phyloP scores from a whole-genome alignment of 169 alveolate species.

The Plasmodium gaboni region DNA sequence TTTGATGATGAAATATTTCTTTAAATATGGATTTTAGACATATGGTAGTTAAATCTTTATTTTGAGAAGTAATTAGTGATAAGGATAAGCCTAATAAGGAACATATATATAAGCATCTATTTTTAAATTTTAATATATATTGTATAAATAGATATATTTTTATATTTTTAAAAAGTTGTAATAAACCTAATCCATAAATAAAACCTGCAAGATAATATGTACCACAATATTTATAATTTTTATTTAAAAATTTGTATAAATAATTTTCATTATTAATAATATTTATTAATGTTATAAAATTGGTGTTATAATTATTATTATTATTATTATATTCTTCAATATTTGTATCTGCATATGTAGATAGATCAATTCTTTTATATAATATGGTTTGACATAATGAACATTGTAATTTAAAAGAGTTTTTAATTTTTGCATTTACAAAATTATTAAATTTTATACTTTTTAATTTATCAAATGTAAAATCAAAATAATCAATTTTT shows the following conservation, averaged over 20 bases:
- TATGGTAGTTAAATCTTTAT: slow-evolving; percentile 32
- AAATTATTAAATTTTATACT: slow-evolving; percentile 33
- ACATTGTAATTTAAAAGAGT: slow-evolving; percentile 56
- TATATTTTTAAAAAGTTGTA: slow-evolving; percentile 56
- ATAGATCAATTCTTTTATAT: slow-evolving; percentile 34
- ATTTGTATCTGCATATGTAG: not conserved
- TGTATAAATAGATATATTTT: slow-evolving; percentile 54
- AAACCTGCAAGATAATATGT: slow-evolving; percentile 56
- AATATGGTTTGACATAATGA: slow-evolving; percentile 71
- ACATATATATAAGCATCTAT: slow-evolving; percentile 70
- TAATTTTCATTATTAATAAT: slow-evolving; percentile 55
- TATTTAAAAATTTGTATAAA: slow-evolving; percentile 72
- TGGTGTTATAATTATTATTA: too few species aligned
- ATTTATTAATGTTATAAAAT: slow-evolving; percentile 5
- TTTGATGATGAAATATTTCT: slow-evolving; percentile 17
- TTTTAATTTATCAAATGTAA: slow-evolving; percentile 56
- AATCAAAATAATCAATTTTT: slow-evolving; percentile 67
- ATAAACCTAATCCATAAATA: slow-evolving; percentile 71
- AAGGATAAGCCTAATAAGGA: slow-evolving; percentile 51
- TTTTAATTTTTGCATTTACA: slow-evolving; percentile 58
- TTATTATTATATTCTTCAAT: slow-evolving; percentile 9
- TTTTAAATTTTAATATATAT: slow-evolving; percentile 70
- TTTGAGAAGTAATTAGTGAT: slow-evolving; percentile 51
- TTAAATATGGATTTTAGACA: slow-evolving; percentile 35
- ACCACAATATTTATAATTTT: slow-evolving; percentile 69